Conservation (phyloP, 129 eudicot genomes). For the Saposhnikovia divaricata region DNA sequence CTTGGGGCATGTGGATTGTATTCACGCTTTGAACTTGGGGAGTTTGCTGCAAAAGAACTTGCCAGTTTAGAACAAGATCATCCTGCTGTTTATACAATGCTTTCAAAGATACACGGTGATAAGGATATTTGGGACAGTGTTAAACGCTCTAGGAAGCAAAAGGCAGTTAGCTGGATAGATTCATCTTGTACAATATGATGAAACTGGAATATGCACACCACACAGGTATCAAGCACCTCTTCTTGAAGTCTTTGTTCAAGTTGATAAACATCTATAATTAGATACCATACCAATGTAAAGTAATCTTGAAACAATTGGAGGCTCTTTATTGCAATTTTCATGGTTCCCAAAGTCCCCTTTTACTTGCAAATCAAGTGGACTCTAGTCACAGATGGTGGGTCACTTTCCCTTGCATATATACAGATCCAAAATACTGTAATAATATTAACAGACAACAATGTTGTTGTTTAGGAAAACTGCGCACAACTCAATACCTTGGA, state of each 20-base stretch:
- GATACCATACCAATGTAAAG: background rate
- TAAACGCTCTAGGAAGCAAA: conserved; percentile 41
- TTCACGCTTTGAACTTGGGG: conserved; percentile 40
- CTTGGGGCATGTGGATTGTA: conserved; percentile 64
- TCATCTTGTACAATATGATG: conserved; percentile 9
- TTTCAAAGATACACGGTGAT: conserved; percentile 58
- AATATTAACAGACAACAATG: background rate
- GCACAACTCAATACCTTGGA: background rate
- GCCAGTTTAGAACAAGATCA: conserved; percentile 40
- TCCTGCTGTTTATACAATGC: conserved; percentile 37
- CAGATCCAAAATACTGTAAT: background rate
- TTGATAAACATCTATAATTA: background rate
- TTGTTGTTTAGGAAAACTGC: background rate
- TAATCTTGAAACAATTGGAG: background rate
- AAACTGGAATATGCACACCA: background rate
- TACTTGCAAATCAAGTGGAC: background rate
- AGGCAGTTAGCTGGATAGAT: conserved; percentile 71
- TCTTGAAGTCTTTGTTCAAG: background rate
- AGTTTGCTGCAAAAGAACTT: conserved; percentile 40
- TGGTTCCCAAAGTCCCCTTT: background rate
- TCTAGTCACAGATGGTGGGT: background rate
- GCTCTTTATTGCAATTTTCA: background rate
- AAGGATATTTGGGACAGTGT: conserved; percentile 48
- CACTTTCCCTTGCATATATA: background rate
- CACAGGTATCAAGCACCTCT: background rate